Percentiles rank a stretch among this genome's conserved stretches.
Conservation (phyloP, 2,329 filamentous ascomycete genomes). For the Diatrype stigma region DNA sequence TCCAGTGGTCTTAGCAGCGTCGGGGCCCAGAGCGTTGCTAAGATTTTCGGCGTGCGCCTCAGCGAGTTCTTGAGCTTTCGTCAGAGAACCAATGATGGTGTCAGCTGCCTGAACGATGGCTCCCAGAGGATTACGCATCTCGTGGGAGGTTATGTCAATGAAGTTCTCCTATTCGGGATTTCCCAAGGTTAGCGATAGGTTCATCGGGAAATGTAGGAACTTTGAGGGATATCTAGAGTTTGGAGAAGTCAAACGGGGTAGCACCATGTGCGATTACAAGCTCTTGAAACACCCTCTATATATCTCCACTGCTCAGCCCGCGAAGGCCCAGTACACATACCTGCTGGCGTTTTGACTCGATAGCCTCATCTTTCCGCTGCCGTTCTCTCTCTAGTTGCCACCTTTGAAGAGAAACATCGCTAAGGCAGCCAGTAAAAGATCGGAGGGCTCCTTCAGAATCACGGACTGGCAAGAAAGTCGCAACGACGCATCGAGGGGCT, state of each 20-base stretch:
- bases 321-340: background rate
- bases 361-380: conserved; percentile 42
- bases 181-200: background rate
- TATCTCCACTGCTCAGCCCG: too few species aligned
- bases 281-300: background rate
- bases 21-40: conserved; percentile 1
- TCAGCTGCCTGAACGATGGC: conserved; percentile 73
- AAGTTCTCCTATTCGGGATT: conserved; percentile 56
- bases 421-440: conserved; percentile 46
- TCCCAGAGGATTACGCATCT: conserved; percentile 69
- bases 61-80: conserved; percentile 38
- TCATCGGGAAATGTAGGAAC: background rate
- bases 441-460: conserved; percentile 42
- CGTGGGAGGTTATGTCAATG: conserved; percentile 71
- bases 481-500: conserved; percentile 44
- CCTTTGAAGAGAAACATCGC: conserved; percentile 45
- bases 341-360: conserved; percentile 62
- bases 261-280: too few species aligned
- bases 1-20: background rate
- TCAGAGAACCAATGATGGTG: conserved; percentile 55
- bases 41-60: conserved; percentile 4
- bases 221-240: background rate
- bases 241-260: background rate
- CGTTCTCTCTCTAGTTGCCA: conserved; percentile 49
- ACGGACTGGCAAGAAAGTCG: conserved; percentile 47